These are phyloP conservation scores for Pyrrhoderma lamaoense DNA, from an alignment of 1,284 basidiomycete species.

Conservation along the genomic window DNA sequence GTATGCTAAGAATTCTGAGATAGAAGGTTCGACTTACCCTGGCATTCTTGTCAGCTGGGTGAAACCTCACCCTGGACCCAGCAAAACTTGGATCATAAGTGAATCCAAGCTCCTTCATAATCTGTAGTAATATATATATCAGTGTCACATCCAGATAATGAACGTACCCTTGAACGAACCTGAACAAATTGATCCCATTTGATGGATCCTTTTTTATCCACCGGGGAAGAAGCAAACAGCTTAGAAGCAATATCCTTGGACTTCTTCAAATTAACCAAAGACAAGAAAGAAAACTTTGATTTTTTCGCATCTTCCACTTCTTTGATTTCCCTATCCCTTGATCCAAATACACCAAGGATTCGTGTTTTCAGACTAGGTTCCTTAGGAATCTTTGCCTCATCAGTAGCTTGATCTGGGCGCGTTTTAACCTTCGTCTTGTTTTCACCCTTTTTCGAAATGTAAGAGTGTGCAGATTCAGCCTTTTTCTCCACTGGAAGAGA, in stretches of 20 bases:
- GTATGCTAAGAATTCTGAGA: slow-evolving; percentile 8
- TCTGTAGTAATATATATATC: slow-evolving; percentile 30
- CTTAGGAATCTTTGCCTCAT: slow-evolving; percentile 18
- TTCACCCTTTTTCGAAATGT: slow-evolving; percentile 42
- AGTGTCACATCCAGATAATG: background rate
- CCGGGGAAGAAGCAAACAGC: slow-evolving; percentile 48
- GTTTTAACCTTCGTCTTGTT: slow-evolving; percentile 64
- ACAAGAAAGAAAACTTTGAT: slow-evolving; percentile 34
- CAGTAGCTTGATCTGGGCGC: slow-evolving; percentile 47
- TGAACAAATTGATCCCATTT: slow-evolving; percentile 67
- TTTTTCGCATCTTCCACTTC: too few species aligned
- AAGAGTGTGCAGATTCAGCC: slow-evolving; percentile 64
- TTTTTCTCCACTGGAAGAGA: slow-evolving; percentile 38
- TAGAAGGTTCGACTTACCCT: slow-evolving; percentile 33
- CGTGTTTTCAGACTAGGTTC: slow-evolving; percentile 23
- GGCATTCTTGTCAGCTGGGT: slow-evolving; percentile 56
- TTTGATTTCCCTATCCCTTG: too few species aligned
- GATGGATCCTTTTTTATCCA: slow-evolving; percentile 54
- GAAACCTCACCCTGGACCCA: slow-evolving; percentile 74
- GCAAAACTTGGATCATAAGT: slow-evolving; percentile 63
- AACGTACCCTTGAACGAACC: slow-evolving; percentile 26
- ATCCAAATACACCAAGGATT: background rate
- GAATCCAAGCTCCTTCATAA: slow-evolving; percentile 75
- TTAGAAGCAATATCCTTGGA: slow-evolving; percentile 54
- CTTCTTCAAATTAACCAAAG: slow-evolving; percentile 53